These are phyloP conservation scores for Dysphania ambrosioides DNA, from an alignment of 148 eudicot species.

Conservation along the genomic window DNA sequence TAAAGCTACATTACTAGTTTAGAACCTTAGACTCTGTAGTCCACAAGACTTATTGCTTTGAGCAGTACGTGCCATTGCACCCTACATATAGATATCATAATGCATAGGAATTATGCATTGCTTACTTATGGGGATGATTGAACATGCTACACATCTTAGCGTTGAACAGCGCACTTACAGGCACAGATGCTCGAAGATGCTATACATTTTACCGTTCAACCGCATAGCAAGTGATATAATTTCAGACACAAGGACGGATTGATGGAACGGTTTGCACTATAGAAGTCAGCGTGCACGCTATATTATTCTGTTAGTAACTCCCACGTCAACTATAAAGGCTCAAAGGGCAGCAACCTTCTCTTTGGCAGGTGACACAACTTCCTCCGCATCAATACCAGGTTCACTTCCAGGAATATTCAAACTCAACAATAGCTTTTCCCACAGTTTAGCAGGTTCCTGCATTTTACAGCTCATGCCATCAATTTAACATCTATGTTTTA, in stretches of 20 bases:
- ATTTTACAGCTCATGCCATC: background rate
- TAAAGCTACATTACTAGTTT: background rate
- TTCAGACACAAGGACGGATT: background rate
- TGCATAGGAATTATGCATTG: no score
- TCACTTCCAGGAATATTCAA: constrained; percentile 59
- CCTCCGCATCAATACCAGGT: constrained; percentile 72
- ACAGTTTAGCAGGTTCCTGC: constrained; percentile 79
- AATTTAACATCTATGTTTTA: background rate
- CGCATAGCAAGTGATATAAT: background rate
- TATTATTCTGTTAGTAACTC: background rate
- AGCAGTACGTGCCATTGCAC: background rate
- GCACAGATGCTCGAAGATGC: background rate
- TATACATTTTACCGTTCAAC: background rate
- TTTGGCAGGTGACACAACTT: constrained; percentile 74
- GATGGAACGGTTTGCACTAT: background rate
- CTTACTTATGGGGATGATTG: background rate
- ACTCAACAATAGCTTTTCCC: constrained; percentile 67
- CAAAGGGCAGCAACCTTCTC: constrained; percentile 49
- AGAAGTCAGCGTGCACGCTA: background rate
- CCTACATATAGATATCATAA: background rate
- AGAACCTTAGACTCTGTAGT: background rate
- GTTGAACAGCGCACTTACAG: background rate
- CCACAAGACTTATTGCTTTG: constrained; percentile 1
- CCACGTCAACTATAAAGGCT: background rate
- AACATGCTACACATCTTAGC: background rate